Base-by-base conservation (phyloP, 2,329 filamentous ascomycete species). In the Cladosporium sp. region DNA sequence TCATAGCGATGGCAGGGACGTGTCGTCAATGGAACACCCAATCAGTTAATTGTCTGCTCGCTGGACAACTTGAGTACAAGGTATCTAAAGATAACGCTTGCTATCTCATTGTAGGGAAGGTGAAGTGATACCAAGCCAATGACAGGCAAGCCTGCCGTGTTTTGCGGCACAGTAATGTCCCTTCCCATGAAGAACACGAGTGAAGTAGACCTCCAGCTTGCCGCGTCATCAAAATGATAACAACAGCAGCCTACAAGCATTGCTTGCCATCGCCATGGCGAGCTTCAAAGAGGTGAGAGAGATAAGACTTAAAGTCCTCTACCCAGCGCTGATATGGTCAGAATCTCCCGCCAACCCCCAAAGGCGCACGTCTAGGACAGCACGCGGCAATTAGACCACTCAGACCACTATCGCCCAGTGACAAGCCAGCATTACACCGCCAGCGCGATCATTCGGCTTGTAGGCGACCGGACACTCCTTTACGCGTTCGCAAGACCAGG, bases 401-500 rank as follows among this genome's bases (percentile, higher is more conserved):
- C 8, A 18, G 36, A 25, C 45, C 36, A 25, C 27, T 48, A 5
- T 62, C 63, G 12, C 62, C 63, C 3, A 62, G 55, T 51, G 60
- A 53, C 54, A 63, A 61, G 40, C 63, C 63, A 3, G 54, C 54
- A 2, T 50, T 65, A 40, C 56, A 53, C 29, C 52, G 54, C 11
- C 63, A 66, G 49, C 51, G 63, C 48, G 62, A 66, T 39, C 63
- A 66, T 38, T 63, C 62, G 12, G 58, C 61, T 16, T 66, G 63
- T 52, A 53, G 58, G 16, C 50, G 43, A 36, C 52, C 57, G 20
- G 57, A 59, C 18, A 63, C 62, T n/a, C 63, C 63, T 22, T 51
- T 67, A 15, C 62, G 59, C 27, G 62, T 67, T 12, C 62, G 62
- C 22, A 67, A 67, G 50, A 67, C 64, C 15, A 55, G 65, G n/a